Percentiles rank a stretch among this genome's conserved stretches.
Evolutionary conservation across 305 asterid genomes (phyloP).

Genomic region (Plantago rigida): DNA sequence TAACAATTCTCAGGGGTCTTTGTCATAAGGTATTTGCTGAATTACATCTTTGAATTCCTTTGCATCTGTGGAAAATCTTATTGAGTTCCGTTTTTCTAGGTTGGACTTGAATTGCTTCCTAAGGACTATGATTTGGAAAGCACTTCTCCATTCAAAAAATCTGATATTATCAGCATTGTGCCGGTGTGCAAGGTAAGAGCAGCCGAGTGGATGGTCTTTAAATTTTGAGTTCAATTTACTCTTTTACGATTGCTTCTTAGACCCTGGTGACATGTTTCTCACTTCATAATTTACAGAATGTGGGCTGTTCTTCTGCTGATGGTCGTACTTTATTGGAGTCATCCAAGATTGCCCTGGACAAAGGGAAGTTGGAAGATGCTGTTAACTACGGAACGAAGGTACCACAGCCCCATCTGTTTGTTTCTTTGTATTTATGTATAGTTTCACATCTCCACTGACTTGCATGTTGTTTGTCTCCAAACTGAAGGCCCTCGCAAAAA

Average conservation of each 20-base stretch:
- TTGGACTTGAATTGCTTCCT: conserved; percentile 82
- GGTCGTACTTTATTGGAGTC: conserved; percentile 92
- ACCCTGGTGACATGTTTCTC: conserved; percentile 8
- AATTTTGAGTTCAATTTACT: conserved; percentile 7
- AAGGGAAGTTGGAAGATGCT: conserved; percentile 97
- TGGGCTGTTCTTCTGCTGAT: conserved; percentile 93
- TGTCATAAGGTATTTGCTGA: conserved; percentile 73
- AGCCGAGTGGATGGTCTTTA: not conserved
- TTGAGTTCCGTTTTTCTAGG: conserved; percentile 41
- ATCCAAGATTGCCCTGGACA: conserved; percentile 93
- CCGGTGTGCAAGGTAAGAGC: conserved; percentile 79
- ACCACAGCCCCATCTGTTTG: conserved; percentile 20
- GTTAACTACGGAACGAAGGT: conserved; percentile 92
- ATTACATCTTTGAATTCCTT: conserved; percentile 23
- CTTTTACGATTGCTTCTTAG: conserved; percentile 17
- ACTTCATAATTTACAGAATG: conserved; percentile 54
- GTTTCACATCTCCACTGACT: conserved; percentile 25
- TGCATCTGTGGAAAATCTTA: conserved; percentile 21
- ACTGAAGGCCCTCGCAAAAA: conserved; percentile 85
- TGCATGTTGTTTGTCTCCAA: conserved; percentile 28
- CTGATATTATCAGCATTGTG: conserved; percentile 79
- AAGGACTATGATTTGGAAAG: conserved; percentile 85
- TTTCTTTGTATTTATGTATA: conserved; percentile 10
- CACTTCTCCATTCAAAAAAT: conserved; percentile 62
- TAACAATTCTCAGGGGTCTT: conserved; percentile 85